Percentiles rank a stretch among this genome's conserved stretches.
These are phyloP conservation scores for Cordyceps cicadae DNA, from an alignment of 2,329 filamentous ascomycete genomes.

Conservation along the genomic window DNA sequence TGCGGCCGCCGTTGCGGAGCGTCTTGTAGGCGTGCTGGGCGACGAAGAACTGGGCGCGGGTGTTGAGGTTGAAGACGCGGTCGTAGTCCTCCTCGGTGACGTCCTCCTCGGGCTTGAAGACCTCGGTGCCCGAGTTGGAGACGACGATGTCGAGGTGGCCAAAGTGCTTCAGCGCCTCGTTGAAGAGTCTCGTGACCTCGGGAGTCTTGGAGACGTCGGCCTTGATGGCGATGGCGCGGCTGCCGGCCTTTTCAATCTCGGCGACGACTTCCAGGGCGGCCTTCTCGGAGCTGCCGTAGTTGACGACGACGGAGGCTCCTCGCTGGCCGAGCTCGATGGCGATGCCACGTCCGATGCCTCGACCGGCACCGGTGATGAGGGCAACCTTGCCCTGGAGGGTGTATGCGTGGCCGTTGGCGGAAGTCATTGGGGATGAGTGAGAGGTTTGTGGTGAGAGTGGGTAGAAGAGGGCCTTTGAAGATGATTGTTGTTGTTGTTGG, in stretches of 20 bases:
- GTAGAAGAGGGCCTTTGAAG: background rate
- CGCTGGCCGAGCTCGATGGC: constrained; percentile 59
- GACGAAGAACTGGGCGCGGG: constrained; percentile 68
- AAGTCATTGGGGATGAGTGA: background rate
- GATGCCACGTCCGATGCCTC: constrained; percentile 59
- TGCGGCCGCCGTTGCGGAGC: constrained; percentile 59
- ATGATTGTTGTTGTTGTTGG: background rate
- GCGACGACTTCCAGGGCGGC: constrained; percentile 50
- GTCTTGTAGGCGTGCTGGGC: constrained; percentile 67
- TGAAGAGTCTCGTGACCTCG: constrained; percentile 55
- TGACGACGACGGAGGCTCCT: constrained; percentile 57
- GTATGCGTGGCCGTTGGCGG: background rate
- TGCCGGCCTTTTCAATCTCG: constrained; percentile 47
- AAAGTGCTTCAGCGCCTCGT: constrained; percentile 55
- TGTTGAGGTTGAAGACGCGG: constrained; percentile 63
- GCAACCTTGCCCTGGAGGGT: constrained; percentile 38
- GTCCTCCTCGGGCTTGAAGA: constrained; percentile 56
- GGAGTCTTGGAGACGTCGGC: constrained; percentile 56
- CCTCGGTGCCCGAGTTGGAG: constrained; percentile 61
- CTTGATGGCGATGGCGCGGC: constrained; percentile 50
- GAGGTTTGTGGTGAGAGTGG: background rate
- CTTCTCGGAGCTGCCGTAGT: constrained; percentile 51
- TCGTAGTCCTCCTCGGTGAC: constrained; percentile 64
- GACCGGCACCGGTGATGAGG: constrained; percentile 56
- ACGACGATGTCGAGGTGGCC: constrained; percentile 64